These are phyloP conservation scores for Leishmania tropica DNA, from an alignment of 208 protist species.

Conservation along the genomic window DNA sequence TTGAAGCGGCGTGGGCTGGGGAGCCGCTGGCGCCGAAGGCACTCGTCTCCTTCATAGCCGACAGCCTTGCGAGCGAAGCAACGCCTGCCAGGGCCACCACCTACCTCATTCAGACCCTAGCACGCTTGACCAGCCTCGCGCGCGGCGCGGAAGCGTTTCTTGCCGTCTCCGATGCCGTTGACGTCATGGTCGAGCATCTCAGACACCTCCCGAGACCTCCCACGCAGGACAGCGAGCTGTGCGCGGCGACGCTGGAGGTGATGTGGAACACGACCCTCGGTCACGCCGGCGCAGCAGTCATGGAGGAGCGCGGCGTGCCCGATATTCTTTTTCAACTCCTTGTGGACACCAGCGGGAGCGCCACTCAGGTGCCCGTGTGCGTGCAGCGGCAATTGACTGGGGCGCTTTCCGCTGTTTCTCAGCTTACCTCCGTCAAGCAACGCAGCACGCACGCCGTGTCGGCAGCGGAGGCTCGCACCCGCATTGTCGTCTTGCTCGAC, in stretches of 20 bases:
- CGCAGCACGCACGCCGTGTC: conserved; percentile 29
- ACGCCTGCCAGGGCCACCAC: background rate
- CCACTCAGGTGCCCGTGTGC: conserved; percentile 12
- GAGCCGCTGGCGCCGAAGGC: conserved; percentile 7
- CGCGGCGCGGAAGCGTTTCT: conserved; percentile 24
- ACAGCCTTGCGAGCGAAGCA: conserved; percentile 10
- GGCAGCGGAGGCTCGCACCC: background rate
- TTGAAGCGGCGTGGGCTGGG: conserved; percentile 16
- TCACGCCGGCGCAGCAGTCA: conserved; percentile 42
- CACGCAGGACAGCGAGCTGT: background rate
- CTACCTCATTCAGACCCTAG: conserved; percentile 26
- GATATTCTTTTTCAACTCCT: conserved; percentile 56
- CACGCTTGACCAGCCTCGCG: conserved; percentile 30
- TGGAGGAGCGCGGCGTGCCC: conserved; percentile 44
- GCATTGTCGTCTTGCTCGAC: conserved; percentile 43
- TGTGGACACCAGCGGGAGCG: conserved; percentile 16
- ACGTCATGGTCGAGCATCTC: conserved; percentile 12
- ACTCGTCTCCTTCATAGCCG: conserved; percentile 23
- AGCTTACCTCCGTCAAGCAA: conserved; percentile 72
- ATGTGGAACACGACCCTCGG: conserved; percentile 66
- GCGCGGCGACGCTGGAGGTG: conserved; percentile 37
- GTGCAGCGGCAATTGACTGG: conserved; percentile 71
- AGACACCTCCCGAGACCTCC: background rate
- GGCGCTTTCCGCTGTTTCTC: conserved; percentile 70
- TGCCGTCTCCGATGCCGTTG: background rate